Conservation (phyloP, 805 yeast genomes). For the Monosporozyma siamensis region DNA sequence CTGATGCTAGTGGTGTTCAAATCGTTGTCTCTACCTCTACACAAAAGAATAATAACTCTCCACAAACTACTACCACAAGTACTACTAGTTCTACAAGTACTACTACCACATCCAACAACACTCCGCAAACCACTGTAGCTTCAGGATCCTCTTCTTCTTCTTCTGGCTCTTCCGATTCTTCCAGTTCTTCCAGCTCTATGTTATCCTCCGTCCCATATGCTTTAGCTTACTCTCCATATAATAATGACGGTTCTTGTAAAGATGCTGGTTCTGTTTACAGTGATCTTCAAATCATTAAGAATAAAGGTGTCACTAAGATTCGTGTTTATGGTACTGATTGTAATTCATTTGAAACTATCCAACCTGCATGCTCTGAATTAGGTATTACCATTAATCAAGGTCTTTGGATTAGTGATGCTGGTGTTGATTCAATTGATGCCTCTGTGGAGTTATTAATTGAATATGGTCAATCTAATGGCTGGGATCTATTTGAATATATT, state of each 20-base stretch:
- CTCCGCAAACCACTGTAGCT: neutral
- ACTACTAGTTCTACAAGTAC: slow-evolving; percentile 6
- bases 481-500: slow-evolving; percentile 68
- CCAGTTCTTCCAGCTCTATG: slow-evolving; percentile 12
- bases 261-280: slow-evolving; percentile 39
- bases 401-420: slow-evolving; percentile 61
- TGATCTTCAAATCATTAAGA: slow-evolving; percentile 50
- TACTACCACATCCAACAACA: slow-evolving; percentile 4
- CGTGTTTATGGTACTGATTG: slow-evolving; percentile 89
- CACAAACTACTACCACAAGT: slow-evolving; percentile 6
- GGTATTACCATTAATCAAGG: slow-evolving; percentile 81
- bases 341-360: slow-evolving; percentile 51
- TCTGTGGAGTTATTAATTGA: slow-evolving; percentile 45
- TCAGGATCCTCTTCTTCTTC: neutral
- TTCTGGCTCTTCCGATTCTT: slow-evolving; percentile 9
- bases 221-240: slow-evolving; percentile 74
- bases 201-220: slow-evolving; percentile 41
- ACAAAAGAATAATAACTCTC: too few species aligned
- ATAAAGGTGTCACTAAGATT: slow-evolving; percentile 54
- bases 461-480: slow-evolving; percentile 44
- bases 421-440: slow-evolving; percentile 60
- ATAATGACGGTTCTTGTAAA: slow-evolving; percentile 60
- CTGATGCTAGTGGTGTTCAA: neutral
- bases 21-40: slow-evolving; percentile 5
- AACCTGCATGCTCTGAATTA: slow-evolving; percentile 46